Percentiles rank a stretch among this genome's conserved stretches.
These are phyloP conservation scores for Aspergillus sergii DNA, from an alignment of 2,329 filamentous ascomycete genomes.

Conservation along the genomic window DNA sequence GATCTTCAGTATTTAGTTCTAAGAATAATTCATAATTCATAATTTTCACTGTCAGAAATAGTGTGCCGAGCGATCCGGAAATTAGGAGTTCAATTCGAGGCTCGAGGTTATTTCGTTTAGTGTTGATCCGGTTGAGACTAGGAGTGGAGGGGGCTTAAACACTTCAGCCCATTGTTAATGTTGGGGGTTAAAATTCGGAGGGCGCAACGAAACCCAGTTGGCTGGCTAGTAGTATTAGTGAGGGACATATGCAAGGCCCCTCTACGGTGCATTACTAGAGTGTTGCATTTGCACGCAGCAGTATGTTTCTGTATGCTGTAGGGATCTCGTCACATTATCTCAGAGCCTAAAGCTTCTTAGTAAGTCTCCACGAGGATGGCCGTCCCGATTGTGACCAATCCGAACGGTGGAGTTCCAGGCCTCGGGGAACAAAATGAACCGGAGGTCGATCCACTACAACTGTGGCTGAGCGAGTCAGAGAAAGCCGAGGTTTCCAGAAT, in stretches of 20 bases:
- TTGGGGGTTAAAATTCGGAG: slow-evolving; percentile 3
- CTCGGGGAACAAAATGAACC: slow-evolving; percentile 13
- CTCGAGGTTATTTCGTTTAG: slow-evolving; percentile 10
- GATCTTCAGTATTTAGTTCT: slow-evolving; percentile 18
- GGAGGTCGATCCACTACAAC: slow-evolving; percentile 14
- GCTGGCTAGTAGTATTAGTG: not conserved
- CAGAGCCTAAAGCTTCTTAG: slow-evolving; percentile 8
- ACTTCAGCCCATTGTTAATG: not conserved
- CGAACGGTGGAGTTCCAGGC: slow-evolving; percentile 18
- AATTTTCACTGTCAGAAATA: slow-evolving; percentile 3
- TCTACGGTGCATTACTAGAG: slow-evolving; percentile 14
- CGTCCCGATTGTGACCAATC: slow-evolving; percentile 22
- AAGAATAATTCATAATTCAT: slow-evolving; percentile 5
- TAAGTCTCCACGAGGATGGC: slow-evolving; percentile 19
- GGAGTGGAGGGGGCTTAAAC: not conserved
- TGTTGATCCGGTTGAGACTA: slow-evolving; percentile 1
- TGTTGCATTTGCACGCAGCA: slow-evolving; percentile 11
- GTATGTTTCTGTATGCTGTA: slow-evolving; percentile 11
- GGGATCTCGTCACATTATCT: slow-evolving; percentile 16
- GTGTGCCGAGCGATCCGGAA: slow-evolving; percentile 1
- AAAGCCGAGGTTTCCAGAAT: slow-evolving; percentile 12
- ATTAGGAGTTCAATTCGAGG: not conserved
- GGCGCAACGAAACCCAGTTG: slow-evolving; percentile 8
- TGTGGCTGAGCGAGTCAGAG: slow-evolving; percentile 12
- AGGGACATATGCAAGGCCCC: slow-evolving; percentile 21